Evolutionary conservation across 192 early-diverging fungal species (phyloP), one percentile per base, ranked within the genome.

Genomic region (Linnemannia schmuckeri): DNA sequence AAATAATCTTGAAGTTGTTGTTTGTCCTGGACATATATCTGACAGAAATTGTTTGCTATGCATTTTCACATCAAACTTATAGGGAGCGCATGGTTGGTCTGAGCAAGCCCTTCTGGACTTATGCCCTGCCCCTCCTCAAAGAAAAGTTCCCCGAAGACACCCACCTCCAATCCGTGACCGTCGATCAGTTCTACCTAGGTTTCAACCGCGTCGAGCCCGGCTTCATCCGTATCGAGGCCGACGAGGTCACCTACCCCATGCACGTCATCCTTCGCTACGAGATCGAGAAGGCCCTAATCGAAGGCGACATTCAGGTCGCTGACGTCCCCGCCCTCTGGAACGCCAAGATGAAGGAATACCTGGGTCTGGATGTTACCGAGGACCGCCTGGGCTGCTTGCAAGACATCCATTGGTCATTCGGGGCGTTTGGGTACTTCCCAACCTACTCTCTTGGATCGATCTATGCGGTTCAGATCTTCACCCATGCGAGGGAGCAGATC

Each of bases 391-490:
- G 89, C 18, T 80, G 77, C 61, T 68, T 89, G 78, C 89, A 89
- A 79, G 89, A 89, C 44, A 84, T 76, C 20, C 89, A 89, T 69
- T 89, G 89, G 89, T 63, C 78, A 27, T 37, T 80, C n/a, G 89
- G 88, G 0, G n/a, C 78, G 18, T 47, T 89, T 52, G 89, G 89
- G 0, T 89, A 89, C 17, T 89, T 89, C 75, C 89, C 89, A 20
- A 89, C 89, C 6, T 89, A 89, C 35, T 81, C 88, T n/a, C 63
- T 89, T 37, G 89, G 89, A 33, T 81, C 87, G n/a, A 83, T 88
- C 33, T 82, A 84, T 30, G 66, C 88, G 0, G 87, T 81, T 30
- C 83, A 85, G 57, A 85, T 85, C 40, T 85, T 76, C 66, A 49
- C 13, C 24, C 74, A 74, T 54, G 78, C 83, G 35, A 79, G 77